Evolutionary conservation across 176 grass and related monocot genomes (phyloP), one percentile per base, ranked within the genome.

Genomic region (Puya raimondii): DNA sequence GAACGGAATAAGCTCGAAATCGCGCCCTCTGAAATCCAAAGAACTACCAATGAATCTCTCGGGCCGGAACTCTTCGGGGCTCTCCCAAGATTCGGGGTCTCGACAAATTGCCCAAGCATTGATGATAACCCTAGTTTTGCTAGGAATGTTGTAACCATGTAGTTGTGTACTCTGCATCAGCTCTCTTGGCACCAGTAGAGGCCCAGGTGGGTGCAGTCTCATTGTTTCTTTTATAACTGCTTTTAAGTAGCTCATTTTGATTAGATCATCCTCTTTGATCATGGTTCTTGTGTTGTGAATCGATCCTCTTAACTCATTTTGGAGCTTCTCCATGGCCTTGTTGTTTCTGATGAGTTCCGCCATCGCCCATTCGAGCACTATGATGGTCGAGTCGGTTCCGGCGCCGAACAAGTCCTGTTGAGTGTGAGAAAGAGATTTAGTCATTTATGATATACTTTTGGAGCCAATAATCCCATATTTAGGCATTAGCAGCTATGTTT

Each of bases 1-100:
- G 47, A 93, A 93, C 9, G 90, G 80, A 21, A 88, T 73, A 4
- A 78, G 77, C 75, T 52, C 58, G 50, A 88, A 83, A 59, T 92
- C 73, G 12, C 66, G 70, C 1, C 79, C 82, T 0, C 3, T 80
- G 64, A 69, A 88, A 53, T 84, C 61, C 10, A n/a, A 48, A 10
- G 23, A 11, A 15, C 16, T 53, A 18, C 57, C 71, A 1, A 61
- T 52, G 4, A 82, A 86, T 59, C 83, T 64, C 73, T 83, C 80
- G 1, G 87, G 87, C 63, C 22, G 0, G 71, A 90, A 90, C 22
- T 86, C 80, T 1, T 78, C 68, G 2, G 89, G 69, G 52, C 18
- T 20, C 8, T 85, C 79, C 82, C 89, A 92, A 4, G 70, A 1
- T 10, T 47, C 13, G 0, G 73, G 27, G 50, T 92, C 89, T 17